Conservation (phyloP, 768 basidiomycete species). For the Boletus tylopilopsis region DNA sequence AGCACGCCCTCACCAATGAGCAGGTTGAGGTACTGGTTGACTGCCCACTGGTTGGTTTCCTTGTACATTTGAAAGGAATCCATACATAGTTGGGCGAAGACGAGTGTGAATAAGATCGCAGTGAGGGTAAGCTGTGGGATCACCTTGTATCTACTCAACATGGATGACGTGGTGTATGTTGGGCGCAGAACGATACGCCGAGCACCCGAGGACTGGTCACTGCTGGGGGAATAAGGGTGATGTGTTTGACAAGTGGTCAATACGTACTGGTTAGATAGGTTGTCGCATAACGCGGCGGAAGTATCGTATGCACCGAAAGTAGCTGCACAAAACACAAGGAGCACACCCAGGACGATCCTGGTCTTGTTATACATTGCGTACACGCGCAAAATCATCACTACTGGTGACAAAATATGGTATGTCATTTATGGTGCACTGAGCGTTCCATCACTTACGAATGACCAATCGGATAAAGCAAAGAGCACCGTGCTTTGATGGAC, state of each 20-base stretch:
- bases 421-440: background rate
- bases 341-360: constrained; percentile 9
- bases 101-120: constrained; percentile 10
- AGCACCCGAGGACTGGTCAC: constrained; percentile 10
- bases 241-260: background rate
- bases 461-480: background rate
- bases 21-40: constrained; percentile 14
- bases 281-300: background rate
- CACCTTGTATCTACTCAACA: constrained; percentile 7
- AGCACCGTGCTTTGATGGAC: constrained; percentile 7
- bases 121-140: constrained; percentile 13
- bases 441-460: constrained; percentile 12
- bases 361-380: constrained; percentile 23
- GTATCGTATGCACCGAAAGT: background rate
- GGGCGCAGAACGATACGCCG: constrained; percentile 15
- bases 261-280: constrained; percentile 11
- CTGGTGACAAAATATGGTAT: background rate
- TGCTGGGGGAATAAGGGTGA: constrained; percentile 2
- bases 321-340: constrained; percentile 12
- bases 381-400: constrained; percentile 23
- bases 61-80: constrained; percentile 12
- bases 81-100: background rate
- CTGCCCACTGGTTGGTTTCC: constrained; percentile 4
- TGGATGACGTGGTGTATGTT: background rate
- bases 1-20: constrained; percentile 13